Percentiles rank a stretch among this genome's conserved stretches.
These are phyloP conservation scores for Ilex asprella DNA, from an alignment of 257 asterid genomes.

Conservation along the genomic window DNA sequence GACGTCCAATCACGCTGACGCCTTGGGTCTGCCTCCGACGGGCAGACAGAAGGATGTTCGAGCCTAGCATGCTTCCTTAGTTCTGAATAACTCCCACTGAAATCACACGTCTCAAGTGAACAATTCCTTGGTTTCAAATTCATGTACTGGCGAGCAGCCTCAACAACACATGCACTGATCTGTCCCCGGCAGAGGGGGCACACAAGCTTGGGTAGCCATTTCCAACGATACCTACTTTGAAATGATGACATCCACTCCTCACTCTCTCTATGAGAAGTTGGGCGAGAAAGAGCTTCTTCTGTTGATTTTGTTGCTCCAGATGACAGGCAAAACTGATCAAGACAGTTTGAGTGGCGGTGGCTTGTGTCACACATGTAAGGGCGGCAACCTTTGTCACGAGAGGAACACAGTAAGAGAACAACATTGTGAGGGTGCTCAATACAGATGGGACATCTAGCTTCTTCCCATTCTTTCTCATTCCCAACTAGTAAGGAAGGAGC, in stretches of 20 bases:
- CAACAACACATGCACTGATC: constrained; percentile 34
- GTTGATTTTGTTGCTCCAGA: constrained; percentile 18
- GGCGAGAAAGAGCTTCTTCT: constrained; percentile 2
- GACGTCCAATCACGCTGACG: constrained; percentile 50
- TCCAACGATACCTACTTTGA: constrained; percentile 8
- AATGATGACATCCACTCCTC: constrained; percentile 6
- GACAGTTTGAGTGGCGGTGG: constrained; percentile 70
- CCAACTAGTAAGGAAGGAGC: constrained; percentile 25
- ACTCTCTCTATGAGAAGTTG: constrained; percentile 2
- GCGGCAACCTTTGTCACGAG: constrained; percentile 53
- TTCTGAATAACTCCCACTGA: constrained; percentile 46
- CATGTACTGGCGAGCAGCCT: constrained; percentile 48
- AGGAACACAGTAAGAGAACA: constrained; percentile 52
- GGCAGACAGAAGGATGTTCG: constrained; percentile 51
- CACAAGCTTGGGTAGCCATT: constrained; percentile 20
- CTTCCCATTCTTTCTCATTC: constrained; percentile 61
- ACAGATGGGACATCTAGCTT: constrained; percentile 65
- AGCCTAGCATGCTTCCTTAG: constrained; percentile 72
- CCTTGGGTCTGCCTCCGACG: constrained; percentile 43
- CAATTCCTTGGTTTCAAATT: constrained; percentile 53
- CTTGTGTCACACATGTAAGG: constrained; percentile 88
- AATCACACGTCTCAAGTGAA: constrained; percentile 56
- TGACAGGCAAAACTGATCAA: constrained; percentile 52
- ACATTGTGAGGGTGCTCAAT: constrained; percentile 74
- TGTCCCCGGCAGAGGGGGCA: constrained; percentile 85